Evolutionary conservation across 225 moss, liverwort and hornwort species (phyloP).

Genomic region (Anthoceros angustus): DNA sequence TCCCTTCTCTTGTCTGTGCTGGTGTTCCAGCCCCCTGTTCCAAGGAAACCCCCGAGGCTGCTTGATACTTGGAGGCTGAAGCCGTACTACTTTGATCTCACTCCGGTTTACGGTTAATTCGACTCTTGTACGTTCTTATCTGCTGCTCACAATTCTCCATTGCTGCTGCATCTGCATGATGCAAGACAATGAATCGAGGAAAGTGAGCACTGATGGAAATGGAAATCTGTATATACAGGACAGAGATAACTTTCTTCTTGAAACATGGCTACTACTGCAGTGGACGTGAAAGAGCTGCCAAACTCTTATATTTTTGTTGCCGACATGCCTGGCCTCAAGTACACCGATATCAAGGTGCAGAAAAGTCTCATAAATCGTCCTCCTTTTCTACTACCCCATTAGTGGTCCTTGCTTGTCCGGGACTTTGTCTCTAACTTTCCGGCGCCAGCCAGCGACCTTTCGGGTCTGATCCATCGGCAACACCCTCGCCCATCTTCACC

Average conservation of each 20-base stretch:
- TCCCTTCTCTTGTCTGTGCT: too few relatives aligned
- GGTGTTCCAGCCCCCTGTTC: background rate
- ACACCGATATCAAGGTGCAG: conserved; percentile 12
- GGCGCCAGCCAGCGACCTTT: background rate
- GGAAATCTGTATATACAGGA: too few relatives aligned
- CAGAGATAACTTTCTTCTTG: too few relatives aligned
- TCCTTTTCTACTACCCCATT: too few relatives aligned
- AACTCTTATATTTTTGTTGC: conserved; percentile 9
- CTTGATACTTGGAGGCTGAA: conserved; percentile 4
- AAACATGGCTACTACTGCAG: conserved; percentile 5
- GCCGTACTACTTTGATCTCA: background rate
- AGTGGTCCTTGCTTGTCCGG: too few relatives aligned
- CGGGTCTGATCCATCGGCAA: background rate
- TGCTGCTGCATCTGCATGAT: background rate
- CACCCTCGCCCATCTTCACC: background rate
- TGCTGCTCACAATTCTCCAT: background rate
- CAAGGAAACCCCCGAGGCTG: background rate
- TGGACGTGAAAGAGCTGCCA: conserved; percentile 16
- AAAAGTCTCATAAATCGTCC: background rate
- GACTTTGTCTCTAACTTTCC: background rate
- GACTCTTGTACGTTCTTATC: background rate
- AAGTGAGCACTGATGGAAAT: too few relatives aligned
- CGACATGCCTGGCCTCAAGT: conserved; percentile 13
- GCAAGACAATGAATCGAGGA: too few relatives aligned
- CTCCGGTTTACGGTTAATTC: background rate